A percentile compares a stretch with the other conserved stretches of the same genome.
These are phyloP conservation scores for Starmerella etchellsii DNA, from an alignment of 805 yeast genomes.

Conservation along the genomic window DNA sequence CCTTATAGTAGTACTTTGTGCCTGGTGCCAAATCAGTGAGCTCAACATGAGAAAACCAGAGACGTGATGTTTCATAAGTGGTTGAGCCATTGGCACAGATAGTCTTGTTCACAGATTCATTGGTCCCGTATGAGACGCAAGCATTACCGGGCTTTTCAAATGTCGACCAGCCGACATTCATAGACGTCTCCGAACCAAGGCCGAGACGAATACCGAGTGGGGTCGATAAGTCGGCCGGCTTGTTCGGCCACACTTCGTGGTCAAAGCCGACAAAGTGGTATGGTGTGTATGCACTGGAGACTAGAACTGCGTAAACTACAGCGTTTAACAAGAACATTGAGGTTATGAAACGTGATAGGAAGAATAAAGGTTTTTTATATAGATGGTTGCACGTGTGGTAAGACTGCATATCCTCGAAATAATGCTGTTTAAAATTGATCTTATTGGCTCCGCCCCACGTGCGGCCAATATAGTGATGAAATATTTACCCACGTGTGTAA, in stretches of 20 bases:
- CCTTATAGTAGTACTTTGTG: conserved; percentile 1
- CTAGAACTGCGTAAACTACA: neutral
- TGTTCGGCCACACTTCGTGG: conserved; percentile 4
- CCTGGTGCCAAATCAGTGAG: conserved; percentile 3
- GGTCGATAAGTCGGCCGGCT: conserved; percentile 4
- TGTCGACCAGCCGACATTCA: conserved; percentile 9
- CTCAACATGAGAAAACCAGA: conserved; percentile 4
- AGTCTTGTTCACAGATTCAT: neutral
- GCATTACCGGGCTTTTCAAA: conserved; percentile 1
- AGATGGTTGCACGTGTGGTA: no score
- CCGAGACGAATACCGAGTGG: conserved; percentile 8
- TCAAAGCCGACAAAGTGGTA: neutral
- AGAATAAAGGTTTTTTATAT: no score
- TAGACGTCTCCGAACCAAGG: conserved; percentile 3
- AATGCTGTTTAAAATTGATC: no score
- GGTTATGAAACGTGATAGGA: no score
- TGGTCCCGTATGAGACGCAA: conserved; percentile 1
- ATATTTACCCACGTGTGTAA: neutral
- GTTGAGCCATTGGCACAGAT: conserved; percentile 1
- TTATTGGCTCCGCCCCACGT: no score
- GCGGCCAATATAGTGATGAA: no score
- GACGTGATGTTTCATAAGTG: conserved; percentile 4
- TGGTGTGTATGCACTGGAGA: neutral
- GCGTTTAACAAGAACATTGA: neutral
- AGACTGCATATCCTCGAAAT: no score